phyloP scores from a whole-genome alignment of 1,284 basidiomycete genomes.

The Mycena citricolor region DNA sequence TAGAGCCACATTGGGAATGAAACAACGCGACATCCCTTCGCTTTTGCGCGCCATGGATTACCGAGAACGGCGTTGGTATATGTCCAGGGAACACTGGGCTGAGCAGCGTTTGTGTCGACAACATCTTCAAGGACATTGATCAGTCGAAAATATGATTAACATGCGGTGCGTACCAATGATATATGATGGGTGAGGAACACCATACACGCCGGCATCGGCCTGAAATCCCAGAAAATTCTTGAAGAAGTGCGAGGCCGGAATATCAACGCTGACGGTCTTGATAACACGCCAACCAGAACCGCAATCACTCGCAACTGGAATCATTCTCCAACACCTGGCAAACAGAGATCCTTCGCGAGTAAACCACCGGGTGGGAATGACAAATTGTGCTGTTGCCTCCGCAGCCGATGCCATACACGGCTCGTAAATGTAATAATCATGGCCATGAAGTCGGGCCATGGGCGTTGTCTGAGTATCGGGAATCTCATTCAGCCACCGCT shows the following conservation, averaged over 20 bases:
- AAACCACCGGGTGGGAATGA: constrained; percentile 35
- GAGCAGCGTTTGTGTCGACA: neutral
- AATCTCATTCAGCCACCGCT: constrained; percentile 30
- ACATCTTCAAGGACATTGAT: constrained; percentile 3
- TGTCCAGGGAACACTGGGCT: constrained; percentile 17
- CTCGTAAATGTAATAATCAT: constrained; percentile 36
- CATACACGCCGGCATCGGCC: constrained; percentile 6
- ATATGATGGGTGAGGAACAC: constrained; percentile 15
- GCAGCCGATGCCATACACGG: constrained; percentile 27
- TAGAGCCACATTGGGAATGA: constrained; percentile 40
- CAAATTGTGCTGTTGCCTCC: no score
- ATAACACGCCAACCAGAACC: constrained; percentile 19
- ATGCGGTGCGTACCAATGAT: constrained; percentile 18
- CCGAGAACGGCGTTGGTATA: constrained; percentile 20
- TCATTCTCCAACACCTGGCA: constrained; percentile 23
- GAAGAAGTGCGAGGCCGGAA: constrained; percentile 18
- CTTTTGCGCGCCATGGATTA: constrained; percentile 25
- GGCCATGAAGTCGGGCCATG: constrained; percentile 28
- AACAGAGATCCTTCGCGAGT: constrained; percentile 17
- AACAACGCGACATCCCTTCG: constrained; percentile 27
- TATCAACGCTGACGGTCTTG: constrained; percentile 15
- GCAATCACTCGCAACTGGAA: neutral
- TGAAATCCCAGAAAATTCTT: constrained; percentile 18
- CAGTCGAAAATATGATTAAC: neutral
- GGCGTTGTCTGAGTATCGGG: constrained; percentile 26